Evolutionary conservation across 768 basidiomycete genomes (phyloP), one percentile per base, ranked within the genome.

Genomic region (Podaxis sp.): DNA sequence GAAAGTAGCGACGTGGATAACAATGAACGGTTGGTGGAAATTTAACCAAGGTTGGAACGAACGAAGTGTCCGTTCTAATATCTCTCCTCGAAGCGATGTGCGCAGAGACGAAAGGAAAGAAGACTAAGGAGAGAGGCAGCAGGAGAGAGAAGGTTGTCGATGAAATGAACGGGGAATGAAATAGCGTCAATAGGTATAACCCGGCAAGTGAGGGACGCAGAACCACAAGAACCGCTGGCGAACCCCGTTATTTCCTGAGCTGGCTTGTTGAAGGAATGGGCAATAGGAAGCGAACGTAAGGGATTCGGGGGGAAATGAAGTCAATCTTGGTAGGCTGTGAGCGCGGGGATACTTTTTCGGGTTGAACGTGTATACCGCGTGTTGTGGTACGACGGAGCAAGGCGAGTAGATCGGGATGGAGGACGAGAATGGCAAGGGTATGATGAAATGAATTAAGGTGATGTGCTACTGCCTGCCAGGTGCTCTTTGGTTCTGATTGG

Each of bases 11-110:
- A 48, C 13, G 38, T 9, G 57, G 47, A 55, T 57, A 47, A 46
- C 57, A 63, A 64, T 61, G 61, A 62, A 67, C 21, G 54, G 61
- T 6, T 55, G 44, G 54, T 25, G 16, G 36, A 13, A 27, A 51
- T 10, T 14, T 35, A 55, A 50, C 32, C 47, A 63, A 25, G 40
- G 36, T 23, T 54, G n/a, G n/a, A 40, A 50, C 56, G 10, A 25
- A 53, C 21, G 18, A 18, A 21, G 14, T 4, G 36, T 14, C 18
- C 52, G 55, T 56, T 56, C 57, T 58, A 51, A 51, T 56, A 57
- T 48, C 25, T 38, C 32, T n/a, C 51, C 25, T 48, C 21, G 37
- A 21, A 54, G 57, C 59, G 52, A 53, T 9, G 46, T 21, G 25
- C 27, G 21, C 46, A 42, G 59, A 46, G 59, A 56, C 55, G 50